Conservation (phyloP, 2,329 filamentous ascomycete species). For the Nakataea oryzae region DNA sequence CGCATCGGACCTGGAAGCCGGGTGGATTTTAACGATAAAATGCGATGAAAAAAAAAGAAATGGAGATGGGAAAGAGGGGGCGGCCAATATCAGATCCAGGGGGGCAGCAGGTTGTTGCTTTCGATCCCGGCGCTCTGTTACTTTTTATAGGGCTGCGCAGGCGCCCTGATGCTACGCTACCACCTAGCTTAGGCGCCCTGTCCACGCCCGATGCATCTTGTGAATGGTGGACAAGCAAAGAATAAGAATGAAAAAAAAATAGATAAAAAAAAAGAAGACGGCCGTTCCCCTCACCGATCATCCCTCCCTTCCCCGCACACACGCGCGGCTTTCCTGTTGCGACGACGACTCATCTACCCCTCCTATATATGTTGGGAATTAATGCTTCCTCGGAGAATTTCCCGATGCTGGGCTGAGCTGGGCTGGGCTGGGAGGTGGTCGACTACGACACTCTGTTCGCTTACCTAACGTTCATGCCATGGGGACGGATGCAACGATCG, state of each 20-base stretch:
- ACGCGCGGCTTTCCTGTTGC: no score
- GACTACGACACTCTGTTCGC: no score
- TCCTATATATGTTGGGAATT: not conserved
- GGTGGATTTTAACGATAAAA: not conserved
- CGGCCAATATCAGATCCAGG: not conserved
- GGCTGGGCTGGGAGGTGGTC: not conserved
- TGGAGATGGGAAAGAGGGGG: not conserved
- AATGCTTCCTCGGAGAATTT: not conserved
- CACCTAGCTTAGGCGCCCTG: not conserved
- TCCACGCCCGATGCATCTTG: not conserved
- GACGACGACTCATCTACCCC: no score
- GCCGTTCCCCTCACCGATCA: not conserved
- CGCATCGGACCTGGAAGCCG: no score
- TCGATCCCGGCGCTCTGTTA: not conserved
- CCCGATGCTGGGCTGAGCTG: not conserved
- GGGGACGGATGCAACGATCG: no score
- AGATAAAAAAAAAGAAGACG: not conserved
- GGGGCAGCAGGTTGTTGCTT: not conserved
- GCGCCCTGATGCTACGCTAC: not conserved
- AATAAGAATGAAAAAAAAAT: not conserved
- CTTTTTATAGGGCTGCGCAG: conserved; percentile 2
- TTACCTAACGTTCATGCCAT: no score
- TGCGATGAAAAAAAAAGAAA: not conserved
- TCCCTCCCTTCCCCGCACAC: no score
- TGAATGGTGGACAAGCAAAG: not conserved